Percentiles rank a stretch among this genome's conserved stretches.
Conservation (phyloP, 176 grass and related monocot species). For the Musa acuminata region DNA sequence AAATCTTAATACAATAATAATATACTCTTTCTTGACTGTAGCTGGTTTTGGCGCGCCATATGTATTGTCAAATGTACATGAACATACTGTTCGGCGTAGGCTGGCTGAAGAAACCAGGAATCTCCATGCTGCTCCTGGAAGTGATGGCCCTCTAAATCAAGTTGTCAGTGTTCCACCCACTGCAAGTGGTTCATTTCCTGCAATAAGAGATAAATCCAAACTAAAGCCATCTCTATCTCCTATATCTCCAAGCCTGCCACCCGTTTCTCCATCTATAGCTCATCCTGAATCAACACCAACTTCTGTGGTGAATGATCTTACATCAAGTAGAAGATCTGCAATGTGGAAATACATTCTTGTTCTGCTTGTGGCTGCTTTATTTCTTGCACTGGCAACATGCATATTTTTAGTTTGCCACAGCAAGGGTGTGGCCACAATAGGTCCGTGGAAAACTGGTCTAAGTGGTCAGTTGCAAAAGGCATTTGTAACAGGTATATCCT, state of each 20-base stretch:
- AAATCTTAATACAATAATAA: neutral
- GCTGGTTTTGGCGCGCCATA: neutral
- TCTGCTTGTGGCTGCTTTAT: slow-evolving; percentile 33
- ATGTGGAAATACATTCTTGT: slow-evolving; percentile 45
- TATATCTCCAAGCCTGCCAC: slow-evolving; percentile 28
- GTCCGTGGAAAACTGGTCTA: slow-evolving; percentile 88
- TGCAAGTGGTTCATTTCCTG: slow-evolving; percentile 56
- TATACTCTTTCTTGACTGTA: neutral
- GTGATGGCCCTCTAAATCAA: slow-evolving; percentile 25
- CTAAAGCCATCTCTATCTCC: slow-evolving; percentile 4
- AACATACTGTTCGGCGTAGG: slow-evolving; percentile 46
- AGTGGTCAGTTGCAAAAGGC: slow-evolving; percentile 97
- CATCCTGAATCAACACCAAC: neutral
- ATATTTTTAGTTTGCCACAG: slow-evolving; percentile 44
- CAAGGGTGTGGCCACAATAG: slow-evolving; percentile 54
- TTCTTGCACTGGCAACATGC: slow-evolving; percentile 35
- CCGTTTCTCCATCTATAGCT: neutral
- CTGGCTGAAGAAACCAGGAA: slow-evolving; percentile 54
- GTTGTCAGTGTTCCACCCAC: slow-evolving; percentile 44
- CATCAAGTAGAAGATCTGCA: slow-evolving; percentile 19
- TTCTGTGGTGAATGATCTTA: slow-evolving; percentile 3
- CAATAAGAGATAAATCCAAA: slow-evolving; percentile 9
- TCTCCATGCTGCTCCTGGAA: slow-evolving; percentile 51
- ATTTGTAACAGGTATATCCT: slow-evolving; percentile 80
- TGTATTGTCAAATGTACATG: slow-evolving; percentile 11